These are phyloP conservation scores for Aspergillus egyptiacus DNA, from an alignment of 495 filamentous ascomycete genomes.

Conservation along the genomic window DNA sequence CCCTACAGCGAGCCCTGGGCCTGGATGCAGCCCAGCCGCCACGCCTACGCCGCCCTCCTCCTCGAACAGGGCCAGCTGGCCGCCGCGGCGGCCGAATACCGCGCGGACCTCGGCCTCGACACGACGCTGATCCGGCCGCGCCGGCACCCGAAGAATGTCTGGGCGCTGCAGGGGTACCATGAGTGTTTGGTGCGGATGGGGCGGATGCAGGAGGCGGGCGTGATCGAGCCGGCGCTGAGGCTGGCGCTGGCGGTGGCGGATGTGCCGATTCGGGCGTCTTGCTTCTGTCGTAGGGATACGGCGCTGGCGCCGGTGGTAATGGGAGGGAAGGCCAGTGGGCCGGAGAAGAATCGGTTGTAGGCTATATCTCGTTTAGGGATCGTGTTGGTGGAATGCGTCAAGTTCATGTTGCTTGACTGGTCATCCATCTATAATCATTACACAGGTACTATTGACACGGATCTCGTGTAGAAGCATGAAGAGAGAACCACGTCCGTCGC, in stretches of 20 bases:
- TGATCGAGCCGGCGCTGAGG: constrained; percentile 44
- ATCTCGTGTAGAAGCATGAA: no score
- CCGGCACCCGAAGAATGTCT: constrained; percentile 60
- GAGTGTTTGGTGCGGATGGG: constrained; percentile 52
- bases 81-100: neutral
- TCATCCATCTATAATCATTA: no score
- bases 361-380: no score
- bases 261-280: constrained; percentile 50
- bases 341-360: no score
- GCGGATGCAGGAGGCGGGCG: constrained; percentile 39
- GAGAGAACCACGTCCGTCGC: no score
- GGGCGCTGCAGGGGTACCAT: constrained; percentile 57
- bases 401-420: no score
- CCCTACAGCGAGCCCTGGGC: constrained; percentile 63
- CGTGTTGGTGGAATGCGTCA: no score
- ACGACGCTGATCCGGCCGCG: constrained; percentile 47
- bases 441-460: no score
- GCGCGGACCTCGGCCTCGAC: constrained; percentile 24
- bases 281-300: constrained; percentile 46
- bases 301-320: neutral
- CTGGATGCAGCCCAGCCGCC: constrained; percentile 59
- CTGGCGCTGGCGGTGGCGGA: constrained; percentile 49
- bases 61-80: neutral
- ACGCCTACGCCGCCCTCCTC: constrained; percentile 45
- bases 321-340: no score